Percentiles rank a stretch among this genome's conserved stretches.
These are phyloP conservation scores for Moringa oleifera DNA, from an alignment of 345 rosid species.

Conservation along the genomic window DNA sequence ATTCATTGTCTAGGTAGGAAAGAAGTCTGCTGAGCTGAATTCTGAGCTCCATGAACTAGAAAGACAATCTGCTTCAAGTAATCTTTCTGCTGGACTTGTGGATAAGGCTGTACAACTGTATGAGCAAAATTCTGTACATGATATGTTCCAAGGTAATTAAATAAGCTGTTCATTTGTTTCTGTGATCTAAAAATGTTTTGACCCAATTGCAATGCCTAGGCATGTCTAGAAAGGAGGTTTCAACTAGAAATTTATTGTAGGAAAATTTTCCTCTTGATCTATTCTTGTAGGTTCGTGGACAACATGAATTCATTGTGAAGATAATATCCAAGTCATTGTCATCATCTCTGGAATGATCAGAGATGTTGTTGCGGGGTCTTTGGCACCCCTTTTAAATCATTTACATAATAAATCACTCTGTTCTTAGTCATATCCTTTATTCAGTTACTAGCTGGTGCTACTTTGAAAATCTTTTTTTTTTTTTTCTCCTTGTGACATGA, in stretches of 20 bases:
- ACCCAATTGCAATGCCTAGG: background rate
- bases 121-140: slow-evolving; percentile 39
- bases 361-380: no score
- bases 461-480: no score
- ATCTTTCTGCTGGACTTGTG: slow-evolving; percentile 38
- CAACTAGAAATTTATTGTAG: no score
- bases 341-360: no score
- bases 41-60: slow-evolving; percentile 55
- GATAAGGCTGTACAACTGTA: slow-evolving; percentile 47
- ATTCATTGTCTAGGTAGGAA: slow-evolving; percentile 36
- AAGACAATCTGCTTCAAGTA: slow-evolving; percentile 40
- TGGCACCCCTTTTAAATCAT: no score
- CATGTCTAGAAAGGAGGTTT: no score
- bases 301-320: background rate
- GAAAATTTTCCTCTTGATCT: background rate
- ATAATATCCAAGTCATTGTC: no score
- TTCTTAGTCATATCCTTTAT: no score
- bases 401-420: no score
- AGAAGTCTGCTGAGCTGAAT: slow-evolving; percentile 56
- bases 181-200: background rate
- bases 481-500: no score
- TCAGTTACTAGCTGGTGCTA: no score
- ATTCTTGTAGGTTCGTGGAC: background rate
- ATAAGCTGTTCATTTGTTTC: slow-evolving; percentile 4
- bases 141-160: slow-evolving; percentile 57